A percentile compares a stretch with the other conserved stretches of the same genome.
Conservation (phyloP, 2,329 filamentous ascomycete species). For the Lachnellula occidentalis region DNA sequence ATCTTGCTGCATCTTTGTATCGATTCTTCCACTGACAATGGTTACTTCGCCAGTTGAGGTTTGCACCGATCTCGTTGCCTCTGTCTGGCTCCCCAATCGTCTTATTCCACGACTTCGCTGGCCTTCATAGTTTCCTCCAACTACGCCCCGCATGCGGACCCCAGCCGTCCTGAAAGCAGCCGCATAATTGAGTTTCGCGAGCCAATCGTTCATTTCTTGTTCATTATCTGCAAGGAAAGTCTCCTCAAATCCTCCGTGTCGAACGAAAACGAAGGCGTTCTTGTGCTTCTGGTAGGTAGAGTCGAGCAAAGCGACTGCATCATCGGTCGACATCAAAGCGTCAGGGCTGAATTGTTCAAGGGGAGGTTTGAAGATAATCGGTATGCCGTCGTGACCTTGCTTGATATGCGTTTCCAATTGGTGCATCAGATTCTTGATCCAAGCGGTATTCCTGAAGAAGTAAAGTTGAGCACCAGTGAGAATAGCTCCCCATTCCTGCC, state of each 20-base stretch:
- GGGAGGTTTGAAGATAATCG: slow-evolving; percentile 86
- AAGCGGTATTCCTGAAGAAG: slow-evolving; percentile 88
- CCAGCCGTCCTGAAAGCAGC: slow-evolving; percentile 90
- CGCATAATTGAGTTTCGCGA: slow-evolving; percentile 92
- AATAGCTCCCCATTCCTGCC: slow-evolving; percentile 98
- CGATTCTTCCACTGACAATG: slow-evolving; percentile 67
- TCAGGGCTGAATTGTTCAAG: slow-evolving; percentile 91
- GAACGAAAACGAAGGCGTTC: slow-evolving; percentile 85
- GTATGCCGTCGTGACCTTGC: slow-evolving; percentile 66
- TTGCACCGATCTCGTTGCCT: slow-evolving; percentile 54
- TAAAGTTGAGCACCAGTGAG: slow-evolving; percentile 96
- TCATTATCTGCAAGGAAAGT: slow-evolving; percentile 87
- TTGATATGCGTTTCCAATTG: slow-evolving; percentile 82
- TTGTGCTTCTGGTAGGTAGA: slow-evolving; percentile 90
- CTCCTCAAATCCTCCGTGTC: slow-evolving; percentile 82
- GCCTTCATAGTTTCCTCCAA: slow-evolving; percentile 79
- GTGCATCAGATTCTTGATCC: slow-evolving; percentile 85
- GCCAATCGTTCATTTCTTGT: slow-evolving; percentile 91
- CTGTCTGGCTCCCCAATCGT: slow-evolving; percentile 51
- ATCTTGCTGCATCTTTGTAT: slow-evolving; percentile 78
- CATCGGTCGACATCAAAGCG: slow-evolving; percentile 85
- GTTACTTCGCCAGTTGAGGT: slow-evolving; percentile 69
- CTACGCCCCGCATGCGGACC: slow-evolving; percentile 81
- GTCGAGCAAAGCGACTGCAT: slow-evolving; percentile 84
- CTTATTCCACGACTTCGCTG: slow-evolving; percentile 68